A percentile compares a stretch with the other conserved stretches of the same genome.
phyloP scores from a whole-genome alignment of 2,329 filamentous ascomycete genomes.

The Penicillium expansum region DNA sequence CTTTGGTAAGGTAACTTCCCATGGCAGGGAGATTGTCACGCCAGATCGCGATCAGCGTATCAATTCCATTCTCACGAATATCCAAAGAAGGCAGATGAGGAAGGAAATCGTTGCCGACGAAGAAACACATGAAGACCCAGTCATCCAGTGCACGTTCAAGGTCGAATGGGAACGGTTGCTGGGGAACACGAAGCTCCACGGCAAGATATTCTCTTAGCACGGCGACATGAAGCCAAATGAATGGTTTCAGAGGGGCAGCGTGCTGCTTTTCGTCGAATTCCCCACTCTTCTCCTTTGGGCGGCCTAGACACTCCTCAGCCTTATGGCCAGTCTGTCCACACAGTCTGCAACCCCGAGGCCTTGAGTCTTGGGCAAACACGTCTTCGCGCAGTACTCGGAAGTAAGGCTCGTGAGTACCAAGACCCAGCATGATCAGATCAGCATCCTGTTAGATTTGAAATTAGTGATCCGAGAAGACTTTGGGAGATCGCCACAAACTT shows the following conservation, averaged over 20 bases:
- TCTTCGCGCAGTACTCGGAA: constrained; percentile 96
- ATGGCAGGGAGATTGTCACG: constrained; percentile 85
- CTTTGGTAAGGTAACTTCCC: constrained; percentile 94
- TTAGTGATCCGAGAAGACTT: constrained; percentile 21
- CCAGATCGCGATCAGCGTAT: constrained; percentile 96
- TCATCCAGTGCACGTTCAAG: constrained; percentile 92
- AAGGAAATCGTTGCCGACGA: constrained; percentile 97
- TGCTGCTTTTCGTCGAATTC: constrained; percentile 81
- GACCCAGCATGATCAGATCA: constrained; percentile 96
- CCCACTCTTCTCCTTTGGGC: constrained; percentile 72
- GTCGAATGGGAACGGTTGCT: constrained; percentile 84
- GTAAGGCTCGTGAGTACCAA: constrained; percentile 95
- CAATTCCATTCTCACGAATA: constrained; percentile 95
- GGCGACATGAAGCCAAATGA: constrained; percentile 96
- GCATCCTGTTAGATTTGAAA: constrained; percentile 59
- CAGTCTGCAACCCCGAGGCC: constrained; percentile 75
- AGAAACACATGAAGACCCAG: constrained; percentile 99
- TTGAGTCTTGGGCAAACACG: constrained; percentile 88
- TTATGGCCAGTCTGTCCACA: constrained; percentile 93
- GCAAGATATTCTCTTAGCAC: constrained; percentile 89
- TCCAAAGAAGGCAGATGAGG: constrained; percentile 96
- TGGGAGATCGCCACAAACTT: constrained; percentile 15
- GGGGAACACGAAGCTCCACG: constrained; percentile 79
- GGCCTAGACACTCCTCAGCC: constrained; percentile 77
- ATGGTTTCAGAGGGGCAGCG: constrained; percentile 72